Conservation (phyloP, 345 rosid species). For the Salix brachista region DNA sequence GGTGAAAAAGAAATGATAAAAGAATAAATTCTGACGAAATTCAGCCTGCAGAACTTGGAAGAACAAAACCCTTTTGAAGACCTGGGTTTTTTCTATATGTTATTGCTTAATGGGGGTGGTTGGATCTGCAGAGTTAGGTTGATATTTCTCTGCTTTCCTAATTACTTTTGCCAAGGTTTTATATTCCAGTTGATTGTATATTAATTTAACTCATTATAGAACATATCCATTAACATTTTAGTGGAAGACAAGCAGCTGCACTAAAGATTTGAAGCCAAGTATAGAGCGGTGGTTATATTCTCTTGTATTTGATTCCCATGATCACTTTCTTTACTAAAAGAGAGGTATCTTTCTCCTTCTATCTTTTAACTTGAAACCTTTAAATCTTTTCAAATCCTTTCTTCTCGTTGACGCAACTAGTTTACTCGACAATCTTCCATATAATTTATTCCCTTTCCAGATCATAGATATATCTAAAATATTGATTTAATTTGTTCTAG, state of each 20-base stretch:
- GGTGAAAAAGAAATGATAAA: neutral
- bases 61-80: neutral
- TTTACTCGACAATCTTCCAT: neutral
- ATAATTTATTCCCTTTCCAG: neutral
- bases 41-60: neutral
- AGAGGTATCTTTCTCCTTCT: neutral
- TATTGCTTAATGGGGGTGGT: neutral
- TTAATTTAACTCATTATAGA: neutral
- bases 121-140: neutral
- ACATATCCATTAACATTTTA: neutral
- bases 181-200: neutral
- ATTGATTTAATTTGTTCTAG: neutral
- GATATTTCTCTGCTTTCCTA: neutral
- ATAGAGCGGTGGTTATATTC: neutral
- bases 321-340: neutral
- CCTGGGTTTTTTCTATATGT: neutral
- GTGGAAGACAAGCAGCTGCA: constrained; percentile 11
- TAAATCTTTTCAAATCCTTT: neutral
- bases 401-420: neutral
- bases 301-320: neutral
- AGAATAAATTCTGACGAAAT: neutral
- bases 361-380: neutral
- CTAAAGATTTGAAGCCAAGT: neutral
- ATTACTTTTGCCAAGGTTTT: neutral
- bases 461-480: neutral